Percentiles rank a stretch among this genome's conserved stretches.
phyloP scores from a whole-genome alignment of 495 filamentous ascomycete genomes.

The Aspergillus sparsus region DNA sequence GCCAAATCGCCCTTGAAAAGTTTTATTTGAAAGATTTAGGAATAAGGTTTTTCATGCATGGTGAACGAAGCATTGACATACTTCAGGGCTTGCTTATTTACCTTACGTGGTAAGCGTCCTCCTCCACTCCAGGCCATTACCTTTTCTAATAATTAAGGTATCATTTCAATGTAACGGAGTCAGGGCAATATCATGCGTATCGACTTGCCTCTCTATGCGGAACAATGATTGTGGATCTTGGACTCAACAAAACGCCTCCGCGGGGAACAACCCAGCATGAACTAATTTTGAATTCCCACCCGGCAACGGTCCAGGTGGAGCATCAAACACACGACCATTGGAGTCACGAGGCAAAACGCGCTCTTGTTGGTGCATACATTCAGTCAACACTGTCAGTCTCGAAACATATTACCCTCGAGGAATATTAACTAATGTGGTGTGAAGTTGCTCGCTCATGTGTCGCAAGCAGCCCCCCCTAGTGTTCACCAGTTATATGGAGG shows the following conservation, averaged over 20 bases:
- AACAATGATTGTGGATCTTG: constrained; percentile 7
- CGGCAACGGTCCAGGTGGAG: background rate
- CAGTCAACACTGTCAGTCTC: background rate
- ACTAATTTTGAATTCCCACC: background rate
- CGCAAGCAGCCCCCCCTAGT: constrained; percentile 1
- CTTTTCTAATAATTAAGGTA: constrained; percentile 1
- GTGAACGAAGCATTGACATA: too few species aligned
- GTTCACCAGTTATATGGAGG: constrained; percentile 2
- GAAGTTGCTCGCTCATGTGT: constrained; percentile 5
- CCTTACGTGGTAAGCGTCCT: too few species aligned
- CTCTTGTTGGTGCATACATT: constrained; percentile 7
- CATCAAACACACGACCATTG: background rate
- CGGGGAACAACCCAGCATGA: constrained; percentile 3
- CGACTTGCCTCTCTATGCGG: background rate
- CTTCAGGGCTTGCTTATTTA: too few species aligned
- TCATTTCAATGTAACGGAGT: constrained; percentile 9
- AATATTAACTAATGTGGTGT: background rate
- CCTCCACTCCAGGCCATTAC: too few species aligned
- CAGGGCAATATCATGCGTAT: constrained; percentile 3
- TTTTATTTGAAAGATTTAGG: too few species aligned
- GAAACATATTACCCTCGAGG: background rate
- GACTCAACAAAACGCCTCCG: background rate
- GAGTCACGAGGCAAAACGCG: constrained; percentile 1
- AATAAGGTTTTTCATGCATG: too few species aligned
- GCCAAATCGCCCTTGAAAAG: too few species aligned